Conservation (phyloP, 331 rosid genomes). For the Saraca asoca region DNA sequence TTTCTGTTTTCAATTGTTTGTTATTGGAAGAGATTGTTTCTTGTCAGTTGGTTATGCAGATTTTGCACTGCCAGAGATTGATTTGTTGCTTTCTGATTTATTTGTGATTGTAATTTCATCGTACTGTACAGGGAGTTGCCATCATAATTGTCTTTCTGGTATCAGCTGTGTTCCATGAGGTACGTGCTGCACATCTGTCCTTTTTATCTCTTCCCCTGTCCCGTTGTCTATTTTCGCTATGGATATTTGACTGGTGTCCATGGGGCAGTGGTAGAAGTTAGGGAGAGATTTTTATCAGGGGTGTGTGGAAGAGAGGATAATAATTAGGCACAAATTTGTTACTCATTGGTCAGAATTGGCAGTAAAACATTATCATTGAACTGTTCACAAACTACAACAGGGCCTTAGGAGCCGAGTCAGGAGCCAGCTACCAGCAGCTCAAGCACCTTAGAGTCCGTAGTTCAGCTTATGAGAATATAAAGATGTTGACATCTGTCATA, state of each 20-base stretch:
- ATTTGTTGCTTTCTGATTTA: constrained; percentile 14
- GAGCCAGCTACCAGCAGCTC: constrained; percentile 4
- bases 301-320: not conserved
- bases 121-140: constrained; percentile 59
- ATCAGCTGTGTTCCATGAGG: constrained; percentile 98
- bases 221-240: not conserved
- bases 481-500: constrained; percentile 18
- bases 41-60: constrained; percentile 16
- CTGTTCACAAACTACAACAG: not conserved
- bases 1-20: constrained; percentile 1
- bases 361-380: not conserved
- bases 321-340: constrained; percentile 15
- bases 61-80: constrained; percentile 6
- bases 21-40: constrained; percentile 5
- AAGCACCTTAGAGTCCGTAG: constrained; percentile 4
- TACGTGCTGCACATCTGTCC: constrained; percentile 34
- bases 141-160: constrained; percentile 71
- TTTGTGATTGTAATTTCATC: constrained; percentile 23
- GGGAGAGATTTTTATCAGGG: not conserved
- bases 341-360: not conserved
- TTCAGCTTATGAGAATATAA: constrained; percentile 1
- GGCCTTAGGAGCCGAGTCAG: not conserved
- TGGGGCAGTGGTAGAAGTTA: constrained; percentile 2
- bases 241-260: constrained; percentile 12
- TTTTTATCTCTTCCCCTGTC: not conserved